Evolutionary conservation across 108 stramenopile species (phyloP).

Genomic region (Discostella stelligeroides): DNA sequence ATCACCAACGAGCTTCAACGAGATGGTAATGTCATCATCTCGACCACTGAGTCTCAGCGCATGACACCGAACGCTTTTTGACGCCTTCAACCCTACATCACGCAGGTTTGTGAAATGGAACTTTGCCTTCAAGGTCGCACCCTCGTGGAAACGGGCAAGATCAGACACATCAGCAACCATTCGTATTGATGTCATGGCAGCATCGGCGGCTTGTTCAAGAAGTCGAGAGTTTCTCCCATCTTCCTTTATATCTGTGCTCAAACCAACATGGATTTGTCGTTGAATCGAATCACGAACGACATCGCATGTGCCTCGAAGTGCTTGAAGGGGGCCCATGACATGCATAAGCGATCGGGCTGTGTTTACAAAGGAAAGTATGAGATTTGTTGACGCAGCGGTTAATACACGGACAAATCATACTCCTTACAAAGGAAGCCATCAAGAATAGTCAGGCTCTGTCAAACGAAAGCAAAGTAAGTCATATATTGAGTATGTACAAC

Average conservation of each 20-base stretch:
- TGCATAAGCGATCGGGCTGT: constrained; percentile 47
- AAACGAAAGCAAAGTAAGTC: no score
- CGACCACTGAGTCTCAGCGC: constrained; percentile 18
- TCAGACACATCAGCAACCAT: constrained; percentile 41
- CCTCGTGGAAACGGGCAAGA: constrained; percentile 38
- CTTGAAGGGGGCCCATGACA: constrained; percentile 50
- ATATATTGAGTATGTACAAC: no score
- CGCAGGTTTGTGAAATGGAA: constrained; percentile 13
- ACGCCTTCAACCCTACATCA: constrained; percentile 25
- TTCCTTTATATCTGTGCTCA: constrained; percentile 1
- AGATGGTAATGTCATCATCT: constrained; percentile 21
- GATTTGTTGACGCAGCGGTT: no score
- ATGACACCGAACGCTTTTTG: constrained; percentile 22
- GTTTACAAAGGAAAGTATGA: background rate
- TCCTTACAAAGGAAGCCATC: constrained; percentile 40
- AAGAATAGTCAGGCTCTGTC: constrained; percentile 21
- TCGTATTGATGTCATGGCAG: constrained; percentile 15
- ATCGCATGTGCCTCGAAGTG: constrained; percentile 32
- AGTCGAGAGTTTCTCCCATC: constrained; percentile 8
- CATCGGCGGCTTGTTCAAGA: constrained; percentile 25
- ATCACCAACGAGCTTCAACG: constrained; percentile 23
- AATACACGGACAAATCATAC: no score
- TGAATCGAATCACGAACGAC: constrained; percentile 31
- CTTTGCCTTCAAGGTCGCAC: constrained; percentile 21
- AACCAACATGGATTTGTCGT: background rate